These are phyloP conservation scores for Pelargonium fulgidum DNA, from an alignment of 441 rosid species.

Conservation along the genomic window DNA sequence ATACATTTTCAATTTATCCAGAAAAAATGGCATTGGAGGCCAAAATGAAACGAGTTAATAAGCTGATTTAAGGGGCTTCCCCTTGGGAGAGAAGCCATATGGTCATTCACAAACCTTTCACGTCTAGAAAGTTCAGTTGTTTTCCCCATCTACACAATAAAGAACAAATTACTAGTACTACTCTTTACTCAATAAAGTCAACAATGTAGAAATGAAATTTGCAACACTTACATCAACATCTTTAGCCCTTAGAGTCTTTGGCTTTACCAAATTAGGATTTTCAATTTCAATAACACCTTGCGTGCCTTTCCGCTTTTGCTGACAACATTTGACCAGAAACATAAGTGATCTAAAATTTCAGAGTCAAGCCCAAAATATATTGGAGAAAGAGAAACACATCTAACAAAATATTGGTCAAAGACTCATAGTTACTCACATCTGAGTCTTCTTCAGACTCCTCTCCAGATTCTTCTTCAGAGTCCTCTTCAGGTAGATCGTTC, in stretches of 20 bases:
- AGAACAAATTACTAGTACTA: background rate
- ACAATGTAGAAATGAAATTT: background rate
- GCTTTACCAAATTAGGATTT: slow-evolving; percentile 71
- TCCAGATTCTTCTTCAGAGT: slow-evolving; percentile 5
- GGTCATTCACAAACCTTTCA: slow-evolving; percentile 59
- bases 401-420: background rate
- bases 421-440: background rate
- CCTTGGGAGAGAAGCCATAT: background rate
- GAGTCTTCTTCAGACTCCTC: background rate
- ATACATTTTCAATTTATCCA: too few relatives aligned
- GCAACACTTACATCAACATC: slow-evolving; percentile 66
- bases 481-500: background rate
- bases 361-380: background rate
- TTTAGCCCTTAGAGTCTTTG: slow-evolving; percentile 68
- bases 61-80: too few relatives aligned
- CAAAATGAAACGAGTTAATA: background rate
- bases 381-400: background rate
- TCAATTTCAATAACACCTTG: slow-evolving; percentile 72
- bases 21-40: background rate
- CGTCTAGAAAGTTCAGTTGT: slow-evolving; percentile 94
- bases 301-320: slow-evolving; percentile 27
- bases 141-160: slow-evolving; percentile 40
- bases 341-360: background rate
- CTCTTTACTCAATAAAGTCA: background rate
- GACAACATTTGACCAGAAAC: background rate